Conservation (phyloP, 1,284 basidiomycete species). For the Ceratobasidium theobromae region DNA sequence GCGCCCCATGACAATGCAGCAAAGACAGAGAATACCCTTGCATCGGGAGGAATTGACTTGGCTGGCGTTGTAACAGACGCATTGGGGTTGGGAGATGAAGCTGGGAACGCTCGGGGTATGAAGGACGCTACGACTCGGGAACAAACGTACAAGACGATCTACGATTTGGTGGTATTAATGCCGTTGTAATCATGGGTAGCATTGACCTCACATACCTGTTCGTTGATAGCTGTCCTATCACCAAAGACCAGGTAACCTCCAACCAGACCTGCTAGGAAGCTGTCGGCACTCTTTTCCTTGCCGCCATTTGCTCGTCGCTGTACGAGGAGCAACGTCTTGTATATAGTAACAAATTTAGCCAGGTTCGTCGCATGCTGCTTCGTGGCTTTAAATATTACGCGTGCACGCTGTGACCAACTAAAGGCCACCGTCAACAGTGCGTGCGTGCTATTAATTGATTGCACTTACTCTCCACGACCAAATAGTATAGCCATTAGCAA, state of each 20-base stretch:
- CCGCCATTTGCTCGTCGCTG: constrained; percentile 81
- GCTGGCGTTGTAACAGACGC: constrained; percentile 44
- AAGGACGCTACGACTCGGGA: constrained; percentile 86
- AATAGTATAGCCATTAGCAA: constrained; percentile 98
- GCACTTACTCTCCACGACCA: constrained; percentile 77
- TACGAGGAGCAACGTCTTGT: constrained; percentile 83
- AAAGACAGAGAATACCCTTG: constrained; percentile 81
- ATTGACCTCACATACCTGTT: constrained; percentile 68
- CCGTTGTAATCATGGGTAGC: neutral
- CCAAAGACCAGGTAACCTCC: constrained; percentile 95
- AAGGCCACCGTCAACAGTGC: constrained; percentile 31
- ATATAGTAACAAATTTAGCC: constrained; percentile 90
- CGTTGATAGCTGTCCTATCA: constrained; percentile 93
- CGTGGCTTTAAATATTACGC: constrained; percentile 82
- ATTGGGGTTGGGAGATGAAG: constrained; percentile 43
- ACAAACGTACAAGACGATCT: constrained; percentile 97
- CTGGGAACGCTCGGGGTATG: constrained; percentile 72
- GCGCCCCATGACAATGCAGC: constrained; percentile 91
- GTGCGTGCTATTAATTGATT: neutral
- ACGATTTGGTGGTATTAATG: neutral
- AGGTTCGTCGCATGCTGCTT: constrained; percentile 86
- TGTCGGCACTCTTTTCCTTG: constrained; percentile 78
- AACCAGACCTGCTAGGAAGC: constrained; percentile 90
- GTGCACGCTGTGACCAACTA: constrained; percentile 69
- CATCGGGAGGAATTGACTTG: constrained; percentile 77